A percentile compares a stretch with the other conserved stretches of the same genome.
Conservation (phyloP, 2,329 filamentous ascomycete species). For the Didymosphaeria variabile region DNA sequence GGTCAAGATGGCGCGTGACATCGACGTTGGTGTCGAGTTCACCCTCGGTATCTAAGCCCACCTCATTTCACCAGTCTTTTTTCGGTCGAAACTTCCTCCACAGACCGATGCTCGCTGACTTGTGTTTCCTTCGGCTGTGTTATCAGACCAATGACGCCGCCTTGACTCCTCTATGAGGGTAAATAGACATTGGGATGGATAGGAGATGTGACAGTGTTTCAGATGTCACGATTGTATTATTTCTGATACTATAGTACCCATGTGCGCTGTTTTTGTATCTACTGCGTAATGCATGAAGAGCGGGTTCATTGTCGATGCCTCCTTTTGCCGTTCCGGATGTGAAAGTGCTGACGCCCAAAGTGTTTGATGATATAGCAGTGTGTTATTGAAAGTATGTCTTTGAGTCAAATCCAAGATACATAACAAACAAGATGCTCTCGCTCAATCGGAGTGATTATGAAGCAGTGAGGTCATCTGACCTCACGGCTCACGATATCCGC, state of each 20-base stretch:
- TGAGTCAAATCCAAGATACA: too few relatives aligned
- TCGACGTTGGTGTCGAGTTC: constrained; percentile 84
- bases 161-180: background rate
- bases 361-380: background rate
- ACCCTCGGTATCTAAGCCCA: constrained; percentile 74
- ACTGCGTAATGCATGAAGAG: constrained; percentile 23
- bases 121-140: constrained; percentile 17
- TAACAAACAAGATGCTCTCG: too few relatives aligned
- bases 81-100: constrained; percentile 10
- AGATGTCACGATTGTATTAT: constrained; percentile 24
- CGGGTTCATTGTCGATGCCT: constrained; percentile 8
- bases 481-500: background rate
- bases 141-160: constrained; percentile 12
- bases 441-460: too few relatives aligned
- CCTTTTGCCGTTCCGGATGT: background rate
- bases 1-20: constrained; percentile 97
- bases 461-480: background rate
- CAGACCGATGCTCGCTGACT: constrained; percentile 18
- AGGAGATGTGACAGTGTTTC: background rate
- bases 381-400: too few relatives aligned
- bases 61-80: constrained; percentile 7
- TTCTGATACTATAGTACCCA: constrained; percentile 15
- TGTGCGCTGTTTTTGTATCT: constrained; percentile 23
- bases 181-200: constrained; percentile 13
- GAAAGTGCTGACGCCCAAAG: background rate